phyloP scores from a whole-genome alignment of 805 yeast species.

The Cyberlindnera meyerae region DNA sequence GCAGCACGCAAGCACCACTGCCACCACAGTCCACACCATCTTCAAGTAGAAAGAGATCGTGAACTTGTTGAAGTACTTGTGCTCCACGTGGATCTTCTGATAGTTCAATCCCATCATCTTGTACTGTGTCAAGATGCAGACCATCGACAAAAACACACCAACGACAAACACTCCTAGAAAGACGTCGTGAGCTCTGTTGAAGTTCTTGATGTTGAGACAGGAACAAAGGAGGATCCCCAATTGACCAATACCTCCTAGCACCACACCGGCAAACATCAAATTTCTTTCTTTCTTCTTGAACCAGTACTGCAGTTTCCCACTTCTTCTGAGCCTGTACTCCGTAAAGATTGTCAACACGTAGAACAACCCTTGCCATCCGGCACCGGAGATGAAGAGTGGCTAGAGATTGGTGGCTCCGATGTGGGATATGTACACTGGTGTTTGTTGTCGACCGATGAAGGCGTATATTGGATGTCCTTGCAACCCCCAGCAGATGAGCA shows the following conservation, averaged over 20 bases:
- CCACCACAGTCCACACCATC: slow-evolving; percentile 58
- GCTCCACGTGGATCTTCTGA: slow-evolving; percentile 30
- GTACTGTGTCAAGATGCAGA: slow-evolving; percentile 42
- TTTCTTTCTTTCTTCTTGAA: slow-evolving; percentile 34
- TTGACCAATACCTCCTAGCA: slow-evolving; percentile 54
- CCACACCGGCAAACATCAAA: slow-evolving; percentile 36
- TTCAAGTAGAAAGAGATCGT: slow-evolving; percentile 51
- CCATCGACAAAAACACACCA: slow-evolving; percentile 50
- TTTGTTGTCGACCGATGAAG: slow-evolving; percentile 42
- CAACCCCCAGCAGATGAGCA: slow-evolving; percentile 71
- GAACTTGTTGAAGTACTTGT: slow-evolving; percentile 36
- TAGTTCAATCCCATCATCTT: slow-evolving; percentile 42
- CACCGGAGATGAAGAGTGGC: slow-evolving; percentile 76
- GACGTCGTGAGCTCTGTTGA: slow-evolving; percentile 51
- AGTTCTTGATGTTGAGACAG: slow-evolving; percentile 60
- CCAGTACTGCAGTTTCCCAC: slow-evolving; percentile 44
- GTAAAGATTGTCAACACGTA: slow-evolving; percentile 57
- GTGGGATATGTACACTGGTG: slow-evolving; percentile 72
- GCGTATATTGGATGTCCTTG: slow-evolving; percentile 74
- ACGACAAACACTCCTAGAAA: slow-evolving; percentile 74
- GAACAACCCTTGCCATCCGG: slow-evolving; percentile 73
- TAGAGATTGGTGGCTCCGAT: slow-evolving; percentile 84
- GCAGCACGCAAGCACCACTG: slow-evolving; percentile 61
- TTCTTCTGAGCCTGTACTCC: slow-evolving; percentile 58
- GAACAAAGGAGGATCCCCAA: slow-evolving; percentile 71